Evolutionary conservation across 768 basidiomycete genomes (phyloP).

Genomic region (Calocera viscosa): DNA sequence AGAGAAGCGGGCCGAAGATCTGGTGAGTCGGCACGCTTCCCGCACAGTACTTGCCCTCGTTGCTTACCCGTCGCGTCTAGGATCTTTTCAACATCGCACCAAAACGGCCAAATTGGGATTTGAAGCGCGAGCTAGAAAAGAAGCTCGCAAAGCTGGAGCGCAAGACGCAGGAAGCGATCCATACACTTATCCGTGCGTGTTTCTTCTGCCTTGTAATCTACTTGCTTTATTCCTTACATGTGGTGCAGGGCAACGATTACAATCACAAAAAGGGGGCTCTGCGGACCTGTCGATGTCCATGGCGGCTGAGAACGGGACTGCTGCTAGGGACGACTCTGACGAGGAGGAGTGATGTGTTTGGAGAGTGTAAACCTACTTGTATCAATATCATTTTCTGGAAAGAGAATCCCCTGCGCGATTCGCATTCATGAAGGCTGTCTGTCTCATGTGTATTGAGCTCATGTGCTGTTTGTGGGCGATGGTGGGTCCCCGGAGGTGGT

Average conservation of each 20-base stretch:
- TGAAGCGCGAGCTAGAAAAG: conserved; percentile 87
- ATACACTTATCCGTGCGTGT: conserved; percentile 77
- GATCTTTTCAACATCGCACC: conserved; percentile 96
- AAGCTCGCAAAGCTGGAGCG: conserved; percentile 79
- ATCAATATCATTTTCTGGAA: conserved; percentile 3
- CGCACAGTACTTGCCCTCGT: background rate
- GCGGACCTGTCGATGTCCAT: conserved; percentile 16
- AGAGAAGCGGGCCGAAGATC: conserved; percentile 67
- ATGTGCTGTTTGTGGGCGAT: too few relatives aligned
- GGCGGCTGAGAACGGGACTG: conserved; percentile 21
- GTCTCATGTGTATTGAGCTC: too few relatives aligned
- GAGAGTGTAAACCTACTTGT: conserved; percentile 10
- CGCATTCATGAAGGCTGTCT: too few relatives aligned
- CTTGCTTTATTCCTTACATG: background rate
- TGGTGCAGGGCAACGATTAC: conserved; percentile 24
- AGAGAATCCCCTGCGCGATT: too few relatives aligned
- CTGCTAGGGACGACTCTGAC: conserved; percentile 14
- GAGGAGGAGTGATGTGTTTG: conserved; percentile 13
- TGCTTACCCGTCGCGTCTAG: conserved; percentile 32
- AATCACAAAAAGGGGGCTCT: conserved; percentile 15
- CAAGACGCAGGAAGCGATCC: conserved; percentile 83
- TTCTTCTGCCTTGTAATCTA: background rate
- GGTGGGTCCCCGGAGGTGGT: too few relatives aligned
- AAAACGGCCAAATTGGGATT: conserved; percentile 91
- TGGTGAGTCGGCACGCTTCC: conserved; percentile 42